These are phyloP conservation scores for Themeda triandra DNA, from an alignment of 176 grass and related monocot genomes.

Conservation along the genomic window DNA sequence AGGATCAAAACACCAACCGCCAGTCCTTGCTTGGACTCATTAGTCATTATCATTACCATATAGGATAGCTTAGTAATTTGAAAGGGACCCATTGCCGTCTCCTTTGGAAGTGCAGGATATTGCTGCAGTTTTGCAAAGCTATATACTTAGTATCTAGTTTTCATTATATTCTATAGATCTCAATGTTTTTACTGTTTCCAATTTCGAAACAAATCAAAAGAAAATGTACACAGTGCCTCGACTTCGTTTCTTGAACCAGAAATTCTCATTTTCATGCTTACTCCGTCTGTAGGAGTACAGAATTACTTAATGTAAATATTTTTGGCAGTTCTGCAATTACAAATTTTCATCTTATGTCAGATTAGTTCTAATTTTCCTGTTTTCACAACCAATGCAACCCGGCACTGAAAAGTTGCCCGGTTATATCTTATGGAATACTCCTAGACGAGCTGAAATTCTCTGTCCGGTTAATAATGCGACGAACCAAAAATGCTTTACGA, in stretches of 20 bases:
- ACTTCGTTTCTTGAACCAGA: neutral
- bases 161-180: neutral
- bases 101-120: neutral
- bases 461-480: neutral
- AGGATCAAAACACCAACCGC: neutral
- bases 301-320: neutral
- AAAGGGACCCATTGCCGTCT: neutral
- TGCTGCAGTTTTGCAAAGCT: neutral
- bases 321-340: neutral
- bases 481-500: neutral
- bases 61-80: neutral
- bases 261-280: too few relatives aligned
- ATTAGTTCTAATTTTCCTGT: neutral
- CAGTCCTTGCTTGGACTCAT: neutral
- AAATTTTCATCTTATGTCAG: neutral
- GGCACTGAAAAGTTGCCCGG: neutral
- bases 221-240: neutral
- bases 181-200: neutral
- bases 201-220: neutral
- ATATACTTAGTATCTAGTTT: neutral
- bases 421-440: neutral
- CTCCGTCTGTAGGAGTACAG: too few relatives aligned
- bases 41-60: too few relatives aligned
- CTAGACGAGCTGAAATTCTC: neutral
- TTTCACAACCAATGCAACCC: neutral